Conservation (phyloP, 1,139 yeast species). For the Taphrina populina region DNA sequence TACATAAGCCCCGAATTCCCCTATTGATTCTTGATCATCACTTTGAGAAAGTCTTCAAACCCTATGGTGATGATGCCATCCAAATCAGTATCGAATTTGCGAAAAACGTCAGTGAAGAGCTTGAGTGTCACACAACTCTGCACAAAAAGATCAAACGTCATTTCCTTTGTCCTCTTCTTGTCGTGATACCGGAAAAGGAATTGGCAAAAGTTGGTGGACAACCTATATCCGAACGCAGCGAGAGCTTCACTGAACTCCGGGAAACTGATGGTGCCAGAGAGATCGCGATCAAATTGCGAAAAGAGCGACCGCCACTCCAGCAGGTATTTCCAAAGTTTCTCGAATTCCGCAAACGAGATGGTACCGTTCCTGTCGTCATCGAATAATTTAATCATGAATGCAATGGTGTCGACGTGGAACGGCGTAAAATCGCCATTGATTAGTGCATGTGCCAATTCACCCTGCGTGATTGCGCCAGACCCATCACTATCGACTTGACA, state of each 20-base stretch:
- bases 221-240: constrained; percentile 66
- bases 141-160: constrained; percentile 77
- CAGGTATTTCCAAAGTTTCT: constrained; percentile 63
- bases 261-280: constrained; percentile 63
- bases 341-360: constrained; percentile 25
- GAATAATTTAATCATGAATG: constrained; percentile 23
- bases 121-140: constrained; percentile 74
- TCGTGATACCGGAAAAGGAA: constrained; percentile 52
- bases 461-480: constrained; percentile 20
- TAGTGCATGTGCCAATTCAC: constrained; percentile 19
- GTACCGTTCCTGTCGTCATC: constrained; percentile 30
- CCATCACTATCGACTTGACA: constrained; percentile 34
- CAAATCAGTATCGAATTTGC: constrained; percentile 59
- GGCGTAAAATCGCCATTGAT: constrained; percentile 24
- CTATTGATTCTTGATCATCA: constrained; percentile 21
- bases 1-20: too few species aligned
- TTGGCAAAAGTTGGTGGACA: constrained; percentile 61
- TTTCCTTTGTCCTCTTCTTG: constrained; percentile 53
- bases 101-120: constrained; percentile 73
- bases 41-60: constrained; percentile 29
- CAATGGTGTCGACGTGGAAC: constrained; percentile 19
- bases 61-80: constrained; percentile 30
- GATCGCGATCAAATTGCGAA: constrained; percentile 61
- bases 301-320: constrained; percentile 71
- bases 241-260: constrained; percentile 69